Evolutionary conservation across 768 basidiomycete genomes (phyloP).

Genomic region (Rickenella mellea): DNA sequence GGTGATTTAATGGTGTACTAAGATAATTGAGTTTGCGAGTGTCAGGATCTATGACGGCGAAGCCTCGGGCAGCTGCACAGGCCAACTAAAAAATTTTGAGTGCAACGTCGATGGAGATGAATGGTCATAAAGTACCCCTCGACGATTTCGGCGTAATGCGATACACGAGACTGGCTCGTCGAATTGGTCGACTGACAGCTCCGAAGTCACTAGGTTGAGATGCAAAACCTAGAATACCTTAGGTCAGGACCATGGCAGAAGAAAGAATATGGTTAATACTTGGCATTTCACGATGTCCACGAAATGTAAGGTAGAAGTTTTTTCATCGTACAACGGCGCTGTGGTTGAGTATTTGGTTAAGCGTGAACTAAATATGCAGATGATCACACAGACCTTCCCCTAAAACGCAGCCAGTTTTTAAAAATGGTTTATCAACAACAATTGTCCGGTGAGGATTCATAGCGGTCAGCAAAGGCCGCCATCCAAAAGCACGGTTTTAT

Average conservation of each 20-base stretch:
- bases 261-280: slow-evolving; percentile 19
- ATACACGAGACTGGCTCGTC: slow-evolving; percentile 50
- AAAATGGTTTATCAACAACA: slow-evolving; percentile 33
- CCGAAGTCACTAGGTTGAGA: slow-evolving; percentile 31
- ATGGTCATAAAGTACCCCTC: slow-evolving; percentile 38
- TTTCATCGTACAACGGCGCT: slow-evolving; percentile 58
- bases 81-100: slow-evolving; percentile 33
- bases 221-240: slow-evolving; percentile 36
- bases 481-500: too few relatives aligned
- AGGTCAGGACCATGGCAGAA: neutral
- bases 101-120: too few relatives aligned
- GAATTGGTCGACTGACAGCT: slow-evolving; percentile 38
- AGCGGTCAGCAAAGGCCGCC: too few relatives aligned
- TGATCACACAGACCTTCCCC: slow-evolving; percentile 44
- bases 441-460: slow-evolving; percentile 21
- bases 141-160: slow-evolving; percentile 35
- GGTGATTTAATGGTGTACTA: slow-evolving; percentile 36
- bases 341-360: slow-evolving; percentile 10
- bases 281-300: slow-evolving; percentile 54
- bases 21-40: slow-evolving; percentile 36
- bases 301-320: slow-evolving; percentile 48
- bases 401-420: slow-evolving; percentile 43
- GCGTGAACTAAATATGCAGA: slow-evolving; percentile 2
- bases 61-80: slow-evolving; percentile 48
- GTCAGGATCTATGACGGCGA: slow-evolving; percentile 37